These are phyloP conservation scores for Mycosphaerella sp. DNA, from an alignment of 2,329 filamentous ascomycete genomes.

Conservation along the genomic window DNA sequence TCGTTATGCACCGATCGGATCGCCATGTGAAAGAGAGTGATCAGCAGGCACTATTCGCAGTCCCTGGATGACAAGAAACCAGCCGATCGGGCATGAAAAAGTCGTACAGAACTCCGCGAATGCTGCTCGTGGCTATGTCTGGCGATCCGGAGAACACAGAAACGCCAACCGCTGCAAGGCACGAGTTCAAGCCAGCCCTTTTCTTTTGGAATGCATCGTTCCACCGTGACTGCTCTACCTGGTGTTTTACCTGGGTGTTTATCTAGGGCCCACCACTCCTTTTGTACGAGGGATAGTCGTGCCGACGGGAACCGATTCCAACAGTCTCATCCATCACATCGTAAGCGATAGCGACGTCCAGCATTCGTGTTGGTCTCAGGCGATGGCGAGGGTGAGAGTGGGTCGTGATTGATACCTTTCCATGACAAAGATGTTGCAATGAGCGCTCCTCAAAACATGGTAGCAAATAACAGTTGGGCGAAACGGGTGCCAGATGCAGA, in stretches of 20 bases:
- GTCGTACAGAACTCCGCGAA: conserved; percentile 10
- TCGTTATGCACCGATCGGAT: neutral
- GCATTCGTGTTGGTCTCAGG: no score
- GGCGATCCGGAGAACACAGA: neutral
- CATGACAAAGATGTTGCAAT: no score
- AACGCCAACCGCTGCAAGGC: neutral
- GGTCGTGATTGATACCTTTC: no score
- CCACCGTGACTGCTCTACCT: neutral
- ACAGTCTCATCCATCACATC: neutral
- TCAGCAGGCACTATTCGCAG: neutral
- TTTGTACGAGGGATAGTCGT: neutral
- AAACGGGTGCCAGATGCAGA: no score
- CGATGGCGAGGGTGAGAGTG: no score
- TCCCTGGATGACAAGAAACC: neutral
- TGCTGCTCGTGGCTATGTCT: conserved; percentile 2
- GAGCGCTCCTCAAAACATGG: no score
- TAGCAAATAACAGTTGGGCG: no score
- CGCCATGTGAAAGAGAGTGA: conserved; percentile 4
- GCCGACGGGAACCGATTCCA: neutral
- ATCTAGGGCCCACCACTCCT: neutral
- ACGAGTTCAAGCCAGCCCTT: neutral
- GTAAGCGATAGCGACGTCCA: neutral
- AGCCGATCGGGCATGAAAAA: neutral
- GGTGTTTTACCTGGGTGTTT: neutral
- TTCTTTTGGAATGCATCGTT: neutral